phyloP scores from a whole-genome alignment of 495 filamentous ascomycete genomes.

The Aspergillus bridgeri region DNA sequence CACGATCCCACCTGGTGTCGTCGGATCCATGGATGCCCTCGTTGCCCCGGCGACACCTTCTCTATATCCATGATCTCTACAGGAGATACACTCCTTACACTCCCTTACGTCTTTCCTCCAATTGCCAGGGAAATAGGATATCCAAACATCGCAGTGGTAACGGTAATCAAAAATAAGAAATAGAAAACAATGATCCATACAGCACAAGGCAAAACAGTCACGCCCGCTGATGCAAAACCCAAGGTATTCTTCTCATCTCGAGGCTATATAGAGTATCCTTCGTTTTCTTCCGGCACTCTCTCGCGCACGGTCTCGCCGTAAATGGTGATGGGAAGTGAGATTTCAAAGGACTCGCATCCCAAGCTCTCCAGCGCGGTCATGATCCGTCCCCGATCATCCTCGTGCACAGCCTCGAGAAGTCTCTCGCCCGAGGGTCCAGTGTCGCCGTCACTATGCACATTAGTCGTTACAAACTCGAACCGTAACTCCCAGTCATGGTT shows the following conservation, averaged over 20 bases:
- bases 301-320: slow-evolving; percentile 66
- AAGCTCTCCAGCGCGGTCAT: slow-evolving; percentile 71
- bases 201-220: slow-evolving; percentile 7
- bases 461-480: slow-evolving; percentile 82
- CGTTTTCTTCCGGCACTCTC: slow-evolving; percentile 41
- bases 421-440: slow-evolving; percentile 34
- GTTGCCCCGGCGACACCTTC: slow-evolving; percentile 17
- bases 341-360: slow-evolving; percentile 84
- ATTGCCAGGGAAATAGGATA: not conserved
- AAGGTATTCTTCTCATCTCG: slow-evolving; percentile 5
- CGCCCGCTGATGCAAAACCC: slow-evolving; percentile 7
- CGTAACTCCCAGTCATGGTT: slow-evolving; percentile 80
- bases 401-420: slow-evolving; percentile 51
- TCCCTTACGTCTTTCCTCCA: no score
- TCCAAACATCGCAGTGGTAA: not conserved
- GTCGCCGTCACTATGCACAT: slow-evolving; percentile 27
- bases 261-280: slow-evolving; percentile 42
- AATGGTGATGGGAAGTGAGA: slow-evolving; percentile 75
- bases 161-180: not conserved
- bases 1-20: slow-evolving; percentile 6
- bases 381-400: slow-evolving; percentile 72
- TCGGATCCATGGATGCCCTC: slow-evolving; percentile 21
- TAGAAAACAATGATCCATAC: not conserved
- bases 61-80: no score
- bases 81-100: no score